Base-by-base conservation (phyloP, 305 asterid genomes). In the Euphrasia arctica region DNA sequence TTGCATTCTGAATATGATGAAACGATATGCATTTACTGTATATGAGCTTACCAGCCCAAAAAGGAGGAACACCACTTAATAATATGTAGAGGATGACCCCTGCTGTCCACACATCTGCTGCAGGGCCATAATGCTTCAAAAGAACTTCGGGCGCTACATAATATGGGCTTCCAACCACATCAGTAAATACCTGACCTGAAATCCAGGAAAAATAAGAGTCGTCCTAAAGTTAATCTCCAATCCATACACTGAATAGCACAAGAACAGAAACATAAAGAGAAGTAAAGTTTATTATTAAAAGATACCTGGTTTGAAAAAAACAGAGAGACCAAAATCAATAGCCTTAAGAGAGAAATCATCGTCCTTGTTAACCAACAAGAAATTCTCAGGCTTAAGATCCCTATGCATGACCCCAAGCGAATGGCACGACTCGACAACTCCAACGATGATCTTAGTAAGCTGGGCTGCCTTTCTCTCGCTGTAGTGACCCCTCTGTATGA, bases 91-190 rank as follows among this genome's bases (percentile, higher is more conserved):
- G 56, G 56, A 50, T 50, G 56, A 50, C 56, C 28, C 56, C 56
- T 50, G 56, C 56, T 15, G 56, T 50, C 56, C 56, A 50, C 56
- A 50, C 56, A 50, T 50, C 56, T 6, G 56, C 56, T 50, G 2
- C 56, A 0, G 28, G 56, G 56, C 58, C 74, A 74, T 63, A 54
- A 70, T 42, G 70, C 75, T 64, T 64, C 75, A 18, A 52, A 29
- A 32, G 56, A 14, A 50, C 56, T 4, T 50, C 56, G 1, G 95
- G 97, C 63, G 95, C 95, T 5, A 90, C 97, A 32, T 90, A 87
- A 54, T 90, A 90, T 42, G 97, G 97, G 83, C 97, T 90, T 74
- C 97, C 97, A 61, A 90, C 97, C 59, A 90, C 95, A 74, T 90
- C 97, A 48, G 87, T 82, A 80, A 90, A 87, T 60, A 79, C 66